Evolutionary conservation across 1,139 yeast genomes (phyloP), one percentile per base, ranked within the genome.

Genomic region (Pichia sp.): DNA sequence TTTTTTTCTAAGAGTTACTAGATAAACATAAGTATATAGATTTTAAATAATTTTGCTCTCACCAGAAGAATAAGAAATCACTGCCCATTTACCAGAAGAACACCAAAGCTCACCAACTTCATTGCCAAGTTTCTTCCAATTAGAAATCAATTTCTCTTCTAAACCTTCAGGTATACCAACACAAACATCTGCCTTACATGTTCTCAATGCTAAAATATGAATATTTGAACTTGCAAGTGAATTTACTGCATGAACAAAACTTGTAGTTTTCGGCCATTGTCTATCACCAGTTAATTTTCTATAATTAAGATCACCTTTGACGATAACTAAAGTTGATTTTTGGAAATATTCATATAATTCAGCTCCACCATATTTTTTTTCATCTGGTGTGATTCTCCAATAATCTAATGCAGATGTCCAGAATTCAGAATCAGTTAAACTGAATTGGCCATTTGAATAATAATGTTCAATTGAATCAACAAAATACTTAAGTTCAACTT

Each of bases 111-210:
- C 79, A 10, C 90, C 89, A 43, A 73, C 66, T 54, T 79, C 79
- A 58, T 83, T 77, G 3, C 86, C 85, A 61, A 71, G 70, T 29
- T 62, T 57, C 55, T 66, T 63, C 83, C 94, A 88, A 45, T 70
- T 69, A 50, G 74, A 67, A 43, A 77, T 74, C 55, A 92, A 73
- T 61, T 79, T 72, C 57, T 84, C 90, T 56, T 86, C 85, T 33
- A 78, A 69, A 2, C 96, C 97, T 40, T 74, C 70, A 5, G 76
- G 74, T 54, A 92, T 76, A 3, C 95, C 97, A 45, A 86, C 96
- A 48, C 86, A 83, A n/a, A 90, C 97, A 64, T 94, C 98, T 1
- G 97, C 97, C 67, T 92, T 92, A 66, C 96, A 83, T 3, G 98
- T 92, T 71, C 99, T 79, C 60, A 92, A 74, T 33, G 95, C 77